Percentiles rank a stretch among this genome's conserved stretches.
Evolutionary conservation across 352 stramenopile species (phyloP).

Genomic region (Globisporangium abappressorium): DNA sequence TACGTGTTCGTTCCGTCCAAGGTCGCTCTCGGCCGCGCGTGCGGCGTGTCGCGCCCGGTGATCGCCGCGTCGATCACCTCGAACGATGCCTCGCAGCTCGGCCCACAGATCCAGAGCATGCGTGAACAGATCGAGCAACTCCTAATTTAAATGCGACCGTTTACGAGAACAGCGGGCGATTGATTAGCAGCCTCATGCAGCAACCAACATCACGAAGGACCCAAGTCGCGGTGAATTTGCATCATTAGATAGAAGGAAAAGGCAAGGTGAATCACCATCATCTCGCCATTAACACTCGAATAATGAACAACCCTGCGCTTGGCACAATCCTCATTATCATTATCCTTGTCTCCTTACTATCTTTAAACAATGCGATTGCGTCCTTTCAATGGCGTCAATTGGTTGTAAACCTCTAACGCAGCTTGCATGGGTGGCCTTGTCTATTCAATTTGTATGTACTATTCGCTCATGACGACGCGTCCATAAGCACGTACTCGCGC

Average conservation of each 20-base stretch:
- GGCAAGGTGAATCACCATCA: neutral
- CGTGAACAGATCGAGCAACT: conserved; percentile 99
- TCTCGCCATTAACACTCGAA: neutral
- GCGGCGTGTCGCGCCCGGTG: conserved; percentile 98
- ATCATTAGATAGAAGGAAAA: neutral
- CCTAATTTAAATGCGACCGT: conserved; percentile 93
- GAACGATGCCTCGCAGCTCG: conserved; percentile 99
- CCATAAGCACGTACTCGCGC: conserved; percentile 97
- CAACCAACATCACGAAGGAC: neutral
- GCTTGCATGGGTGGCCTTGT: neutral
- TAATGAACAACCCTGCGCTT: conserved; percentile 8
- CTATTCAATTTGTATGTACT: neutral
- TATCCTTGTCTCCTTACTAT: neutral
- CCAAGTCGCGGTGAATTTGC: neutral
- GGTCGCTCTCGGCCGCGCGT: conserved; percentile 97
- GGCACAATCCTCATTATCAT: neutral
- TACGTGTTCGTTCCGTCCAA: conserved; percentile 96
- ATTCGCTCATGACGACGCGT: conserved; percentile 32
- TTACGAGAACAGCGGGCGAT: neutral
- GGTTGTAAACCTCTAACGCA: neutral
- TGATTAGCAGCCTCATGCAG: conserved; percentile 17
- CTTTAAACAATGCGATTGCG: neutral
- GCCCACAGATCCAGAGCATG: conserved; percentile 98
- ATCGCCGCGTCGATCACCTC: conserved; percentile 99
- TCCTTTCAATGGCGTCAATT: neutral